These are phyloP conservation scores for Wickerhamomyces canadensis DNA, from an alignment of 805 yeast genomes.

Conservation along the genomic window DNA sequence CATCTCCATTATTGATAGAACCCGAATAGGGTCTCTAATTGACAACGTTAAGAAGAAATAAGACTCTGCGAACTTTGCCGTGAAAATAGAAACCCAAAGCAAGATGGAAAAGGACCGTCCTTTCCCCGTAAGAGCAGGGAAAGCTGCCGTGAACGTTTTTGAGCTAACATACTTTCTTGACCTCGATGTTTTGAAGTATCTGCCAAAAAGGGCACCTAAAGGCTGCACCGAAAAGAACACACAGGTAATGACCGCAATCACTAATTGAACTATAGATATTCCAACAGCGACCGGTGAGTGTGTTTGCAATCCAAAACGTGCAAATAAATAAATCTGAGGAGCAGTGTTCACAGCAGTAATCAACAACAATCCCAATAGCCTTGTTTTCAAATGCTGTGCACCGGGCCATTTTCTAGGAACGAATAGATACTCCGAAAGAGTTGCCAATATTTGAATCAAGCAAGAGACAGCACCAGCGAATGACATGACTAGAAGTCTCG, in stretches of 20 bases:
- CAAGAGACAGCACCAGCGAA: slow-evolving; percentile 65
- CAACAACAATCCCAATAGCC: slow-evolving; percentile 38
- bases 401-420: slow-evolving; percentile 76
- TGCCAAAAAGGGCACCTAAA: slow-evolving; percentile 46
- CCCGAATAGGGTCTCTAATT: slow-evolving; percentile 68
- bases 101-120: slow-evolving; percentile 58
- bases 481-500: slow-evolving; percentile 52
- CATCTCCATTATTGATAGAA: slow-evolving; percentile 52
- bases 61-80: slow-evolving; percentile 68
- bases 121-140: slow-evolving; percentile 47
- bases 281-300: slow-evolving; percentile 33
- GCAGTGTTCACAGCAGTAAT: slow-evolving; percentile 40
- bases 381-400: slow-evolving; percentile 48
- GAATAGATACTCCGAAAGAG: slow-evolving; percentile 52
- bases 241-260: slow-evolving; percentile 50
- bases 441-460: slow-evolving; percentile 50
- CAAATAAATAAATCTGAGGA: slow-evolving; percentile 52
- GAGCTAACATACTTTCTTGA: slow-evolving; percentile 52
- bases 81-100: slow-evolving; percentile 61
- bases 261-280: slow-evolving; percentile 48
- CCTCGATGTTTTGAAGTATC: slow-evolving; percentile 26
- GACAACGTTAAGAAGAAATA: slow-evolving; percentile 75
- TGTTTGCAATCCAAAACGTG: slow-evolving; percentile 32
- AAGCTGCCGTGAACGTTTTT: slow-evolving; percentile 54
- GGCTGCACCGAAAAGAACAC: slow-evolving; percentile 57